Evolutionary conservation across 2,329 filamentous ascomycete genomes (phyloP), one percentile per base, ranked within the genome.

Genomic region (Chalaropsis ovoidea): DNA sequence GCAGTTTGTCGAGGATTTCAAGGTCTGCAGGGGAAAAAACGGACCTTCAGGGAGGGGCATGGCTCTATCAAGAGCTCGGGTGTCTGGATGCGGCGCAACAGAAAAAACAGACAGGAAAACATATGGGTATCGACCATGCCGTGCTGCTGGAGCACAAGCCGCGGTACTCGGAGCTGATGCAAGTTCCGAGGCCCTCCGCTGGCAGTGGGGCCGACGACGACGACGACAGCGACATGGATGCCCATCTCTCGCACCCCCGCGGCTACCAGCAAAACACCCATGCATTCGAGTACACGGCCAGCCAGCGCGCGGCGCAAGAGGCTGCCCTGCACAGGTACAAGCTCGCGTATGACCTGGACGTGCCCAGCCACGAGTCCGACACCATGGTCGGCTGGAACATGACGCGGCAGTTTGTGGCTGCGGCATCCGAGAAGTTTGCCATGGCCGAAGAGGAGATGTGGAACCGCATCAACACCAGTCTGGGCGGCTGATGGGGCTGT

Each of bases 401-500:
- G 39, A 62, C 61, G 43, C 41, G 61, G 8, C 41, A 82, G 72
- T 79, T 81, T 77, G 82, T 80, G 58, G 75, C 78, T 67, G 78
- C 78, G 42, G 83, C 83, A 6, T 83, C 83, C 62, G 79, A 80
- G 68, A 82, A 79, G 71, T 73, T 86, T 35, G 80, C 79, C 8
- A 81, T 79, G 15, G 82, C 82, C 15, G 84, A 86, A 75, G 76
- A 75, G 62, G 82, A 85, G 73, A 79, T 86, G 27, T 86, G 84
- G 84, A 81, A 79, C 11, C 52, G 52, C 15, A 56, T 56, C 52
- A 56, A 56, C 27, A 56, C 27, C 8, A 56, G 52, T 56, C 13
- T 56, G 17, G 52, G 52, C 13, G 52, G 24, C 19, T 35, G 22
- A 17, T 3, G 5, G 11, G 22, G 3, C 27, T 19, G 27, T 1